Base-by-base conservation (phyloP, 345 rosid genomes). In the Eucalyptus globulus region DNA sequence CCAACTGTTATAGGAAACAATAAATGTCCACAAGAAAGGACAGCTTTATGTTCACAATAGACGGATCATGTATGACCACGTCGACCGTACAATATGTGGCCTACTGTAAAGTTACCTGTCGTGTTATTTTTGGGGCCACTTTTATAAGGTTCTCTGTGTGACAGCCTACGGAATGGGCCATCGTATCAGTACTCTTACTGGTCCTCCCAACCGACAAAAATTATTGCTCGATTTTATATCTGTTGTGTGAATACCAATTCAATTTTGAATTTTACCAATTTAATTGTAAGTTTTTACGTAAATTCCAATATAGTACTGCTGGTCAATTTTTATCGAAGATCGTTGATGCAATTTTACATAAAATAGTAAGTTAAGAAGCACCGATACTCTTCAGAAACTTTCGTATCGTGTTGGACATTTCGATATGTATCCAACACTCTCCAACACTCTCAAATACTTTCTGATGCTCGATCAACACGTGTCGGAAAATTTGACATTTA, bases 401-500 rank as follows among this genome's bases (percentile, higher is more conserved):
- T 8, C 24, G 0, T 8, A 9, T 19, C 26, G 2, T 53, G 26
- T 53, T 4, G 10, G 11, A 53, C 1, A 53, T 9, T 53, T 53
- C 1, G 2, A 53, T 3, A 53, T 2, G 11, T 53, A 1, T 53
- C 43, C 43, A 5, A 40, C 43, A 43, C 43, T 43, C 43, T 6
- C 26, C 26, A 1, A 51, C 1, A 51, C 21, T 51, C 4, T 51
- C 9, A 0, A 0, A 51, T 1, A 51, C 0, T 51, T 1, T 51
- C 1, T 6, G 3, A 53, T 5, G 8, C 58, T 19, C 5, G 5
- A 7, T 53, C 2, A 53, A 53, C 10, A 53, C 24, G 1, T 53
- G 4, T 53, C 0, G 24, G 0, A 53, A 53, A 53, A 53, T 53
- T 2, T 2, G 10, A 53, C 5, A 53, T 5, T 0, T 53, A 4